Evolutionary conservation across 768 basidiomycete species (phyloP), one percentile per base, ranked within the genome.

Genomic region (Sistotremastrum suecicum): DNA sequence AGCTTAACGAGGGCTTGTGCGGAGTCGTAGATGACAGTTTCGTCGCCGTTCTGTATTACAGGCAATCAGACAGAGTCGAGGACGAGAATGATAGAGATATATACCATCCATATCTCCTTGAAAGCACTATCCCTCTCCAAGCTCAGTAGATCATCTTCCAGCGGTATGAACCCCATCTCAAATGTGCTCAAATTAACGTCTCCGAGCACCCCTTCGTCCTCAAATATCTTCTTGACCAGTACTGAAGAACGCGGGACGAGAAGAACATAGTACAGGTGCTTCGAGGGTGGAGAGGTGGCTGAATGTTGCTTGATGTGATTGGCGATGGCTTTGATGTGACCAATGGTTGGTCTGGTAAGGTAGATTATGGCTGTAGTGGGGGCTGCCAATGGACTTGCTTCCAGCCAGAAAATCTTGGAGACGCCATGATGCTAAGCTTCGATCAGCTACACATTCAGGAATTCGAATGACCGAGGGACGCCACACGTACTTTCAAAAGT

Each of bases 381-480:
- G 3, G 87, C 83, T 8, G 77, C 71, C 40, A 98, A 64, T 6
- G 87, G 80, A 11, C 92, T 92, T 7, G 82, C 63, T 63, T 98
- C 95, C 28, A 99, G 76, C 94, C 95, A 99, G 66, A 92, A 95
- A 87, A 99, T 94, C 70, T 95, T 95, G 67, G 97, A 92, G 3
- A 99, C 89, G 4, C 90, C 92, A 78, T 98, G 92, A 58, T 98
- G 86, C 94, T 98, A 53, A 46, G 28, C 8, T 31, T 42, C 34
- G 30, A 46, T 57, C 30, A 53, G 35, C 34, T 48, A 46, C 39
- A 33, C 40, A 5, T 5, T 12, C 30, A 5, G n/a, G 44, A 45
- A 8, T 43, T 38, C 1, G 37, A 10, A 37, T 31, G 34, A 32
- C 3, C 29, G 34, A 34, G 29, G 8, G 5, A 30, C 42, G 7